A percentile compares a stretch with the other conserved stretches of the same genome.
Evolutionary conservation across 140 eudicot genomes (phyloP).

Genomic region (Senecio squalidus): DNA sequence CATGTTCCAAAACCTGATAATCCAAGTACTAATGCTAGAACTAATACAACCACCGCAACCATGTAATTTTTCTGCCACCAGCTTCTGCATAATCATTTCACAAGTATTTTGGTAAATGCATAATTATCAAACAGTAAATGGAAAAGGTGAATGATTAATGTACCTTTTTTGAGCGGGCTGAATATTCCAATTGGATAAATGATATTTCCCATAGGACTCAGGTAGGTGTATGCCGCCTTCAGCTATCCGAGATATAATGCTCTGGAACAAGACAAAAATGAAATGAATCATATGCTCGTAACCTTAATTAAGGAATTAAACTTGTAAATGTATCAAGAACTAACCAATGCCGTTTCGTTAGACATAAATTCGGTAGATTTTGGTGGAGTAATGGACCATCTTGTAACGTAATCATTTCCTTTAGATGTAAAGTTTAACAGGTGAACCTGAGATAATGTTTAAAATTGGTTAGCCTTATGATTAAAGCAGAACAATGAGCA

Average conservation of each 20-base stretch:
- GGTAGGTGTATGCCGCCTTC: slow-evolving; percentile 72
- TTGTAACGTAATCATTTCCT: slow-evolving; percentile 53
- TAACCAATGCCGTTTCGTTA: slow-evolving; percentile 61
- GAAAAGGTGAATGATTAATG: not conserved
- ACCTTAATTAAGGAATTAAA: not conserved
- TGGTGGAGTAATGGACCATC: slow-evolving; percentile 67
- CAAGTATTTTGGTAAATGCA: not conserved
- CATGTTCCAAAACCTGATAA: slow-evolving; percentile 62
- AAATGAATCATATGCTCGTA: slow-evolving; percentile 1
- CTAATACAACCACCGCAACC: slow-evolving; percentile 28
- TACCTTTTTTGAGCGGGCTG: slow-evolving; percentile 65
- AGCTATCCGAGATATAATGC: slow-evolving; percentile 56
- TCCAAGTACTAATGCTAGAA: slow-evolving; percentile 33
- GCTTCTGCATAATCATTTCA: slow-evolving; percentile 42
- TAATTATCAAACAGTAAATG: too few relatives aligned
- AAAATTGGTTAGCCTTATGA: not conserved
- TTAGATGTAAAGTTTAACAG: slow-evolving; percentile 41
- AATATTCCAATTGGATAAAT: slow-evolving; percentile 48
- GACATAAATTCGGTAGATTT: slow-evolving; percentile 45
- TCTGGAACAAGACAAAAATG: slow-evolving; percentile 29
- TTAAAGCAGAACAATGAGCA: not conserved
- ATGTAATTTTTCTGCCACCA: slow-evolving; percentile 67
- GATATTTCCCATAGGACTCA: slow-evolving; percentile 63
- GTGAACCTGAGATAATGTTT: slow-evolving; percentile 55
- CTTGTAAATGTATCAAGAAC: slow-evolving; percentile 4